These are phyloP conservation scores for Eucalyptus polybractea DNA, from an alignment of 345 rosid species.

Conservation along the genomic window DNA sequence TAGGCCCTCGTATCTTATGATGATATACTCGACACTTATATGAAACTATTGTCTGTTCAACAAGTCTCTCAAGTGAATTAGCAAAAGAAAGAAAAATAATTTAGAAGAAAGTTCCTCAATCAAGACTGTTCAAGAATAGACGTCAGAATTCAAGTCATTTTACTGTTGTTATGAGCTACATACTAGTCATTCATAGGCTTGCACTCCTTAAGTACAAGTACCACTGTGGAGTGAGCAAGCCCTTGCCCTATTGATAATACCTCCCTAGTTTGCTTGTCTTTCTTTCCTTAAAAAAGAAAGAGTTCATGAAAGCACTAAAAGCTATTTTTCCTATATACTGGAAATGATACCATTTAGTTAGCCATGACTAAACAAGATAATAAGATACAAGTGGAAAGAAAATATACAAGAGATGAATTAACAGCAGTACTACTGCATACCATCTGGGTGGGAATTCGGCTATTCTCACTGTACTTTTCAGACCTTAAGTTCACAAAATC, in stretches of 20 bases:
- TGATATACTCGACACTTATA: neutral
- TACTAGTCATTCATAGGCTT: neutral
- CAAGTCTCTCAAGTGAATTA: neutral
- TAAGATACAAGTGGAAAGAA: neutral
- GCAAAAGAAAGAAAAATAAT: neutral
- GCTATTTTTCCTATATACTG: neutral
- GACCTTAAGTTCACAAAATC: conserved; percentile 60
- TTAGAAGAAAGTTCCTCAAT: neutral
- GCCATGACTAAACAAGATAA: neutral
- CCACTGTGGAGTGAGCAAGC: neutral
- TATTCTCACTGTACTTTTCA: conserved; percentile 79
- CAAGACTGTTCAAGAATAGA: neutral
- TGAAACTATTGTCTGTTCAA: neutral
- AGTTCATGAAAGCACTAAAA: neutral
- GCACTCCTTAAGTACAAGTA: neutral
- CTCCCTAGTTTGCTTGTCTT: neutral
- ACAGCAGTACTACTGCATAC: conserved; percentile 10
- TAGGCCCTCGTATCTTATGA: neutral
- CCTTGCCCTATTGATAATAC: neutral
- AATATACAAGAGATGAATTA: neutral
- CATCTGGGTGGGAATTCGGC: conserved; percentile 81
- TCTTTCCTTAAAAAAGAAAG: neutral
- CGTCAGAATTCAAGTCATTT: neutral
- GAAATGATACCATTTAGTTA: neutral
- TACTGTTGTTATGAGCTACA: neutral